Percentiles rank a stretch among this genome's conserved stretches.
Conservation (phyloP, 2,329 filamentous ascomycete genomes). For the Hypoxylon sp. region DNA sequence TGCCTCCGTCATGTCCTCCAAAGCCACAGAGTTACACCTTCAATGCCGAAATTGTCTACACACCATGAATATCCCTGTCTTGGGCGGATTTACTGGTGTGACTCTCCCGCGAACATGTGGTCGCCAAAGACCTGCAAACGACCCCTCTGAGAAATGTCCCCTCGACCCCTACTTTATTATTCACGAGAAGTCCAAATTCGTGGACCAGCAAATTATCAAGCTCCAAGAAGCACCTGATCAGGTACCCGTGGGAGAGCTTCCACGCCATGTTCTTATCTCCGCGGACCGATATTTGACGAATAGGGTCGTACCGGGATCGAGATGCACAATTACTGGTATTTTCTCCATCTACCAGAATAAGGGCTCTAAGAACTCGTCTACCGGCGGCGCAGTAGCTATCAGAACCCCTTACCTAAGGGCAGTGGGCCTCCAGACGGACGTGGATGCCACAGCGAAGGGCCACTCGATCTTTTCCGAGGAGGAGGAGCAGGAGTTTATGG, state of each 20-base stretch:
- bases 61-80: constrained; percentile 76
- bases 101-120: constrained; percentile 84
- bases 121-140: constrained; percentile 72
- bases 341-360: constrained; percentile 99
- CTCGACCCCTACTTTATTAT: constrained; percentile 96
- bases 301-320: constrained; percentile 91
- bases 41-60: constrained; percentile 90
- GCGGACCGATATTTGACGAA: constrained; percentile 98
- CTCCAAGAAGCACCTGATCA: constrained; percentile 97
- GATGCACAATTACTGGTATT: constrained; percentile 95
- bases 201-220: constrained; percentile 98
- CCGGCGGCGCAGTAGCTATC: constrained; percentile 88
- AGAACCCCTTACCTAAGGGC: constrained; percentile 94
- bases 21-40: constrained; percentile 87
- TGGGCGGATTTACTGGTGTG: constrained; percentile 89
- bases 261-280: constrained; percentile 92
- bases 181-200: constrained; percentile 93
- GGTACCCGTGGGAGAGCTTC: constrained; percentile 95
- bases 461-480: constrained; percentile 89
- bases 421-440: constrained; percentile 90
- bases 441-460: constrained; percentile 90
- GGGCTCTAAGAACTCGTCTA: constrained; percentile 79
- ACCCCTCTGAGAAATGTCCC: constrained; percentile 81
- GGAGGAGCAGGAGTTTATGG: constrained; percentile 95
- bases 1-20: constrained; percentile 95